A percentile compares a stretch with the other conserved stretches of the same genome.
These are phyloP conservation scores for Podila minutissima DNA, from an alignment of 192 early-diverging fungal genomes.

Conservation along the genomic window DNA sequence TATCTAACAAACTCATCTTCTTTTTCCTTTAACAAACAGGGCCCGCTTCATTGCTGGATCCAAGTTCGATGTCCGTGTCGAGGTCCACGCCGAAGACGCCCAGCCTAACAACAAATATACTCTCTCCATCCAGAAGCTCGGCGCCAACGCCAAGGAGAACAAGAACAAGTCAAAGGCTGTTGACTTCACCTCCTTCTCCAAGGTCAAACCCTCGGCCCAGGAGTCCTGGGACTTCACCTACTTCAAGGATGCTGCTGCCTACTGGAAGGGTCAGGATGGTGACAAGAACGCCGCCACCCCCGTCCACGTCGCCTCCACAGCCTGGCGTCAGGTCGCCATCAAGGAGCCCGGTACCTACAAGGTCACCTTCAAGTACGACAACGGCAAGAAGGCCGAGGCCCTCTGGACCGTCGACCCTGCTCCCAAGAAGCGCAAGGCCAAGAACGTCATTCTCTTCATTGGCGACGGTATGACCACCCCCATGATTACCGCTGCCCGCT, in stretches of 20 bases:
- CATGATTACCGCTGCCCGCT: slow-evolving; percentile 66
- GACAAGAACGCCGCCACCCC: slow-evolving; percentile 24
- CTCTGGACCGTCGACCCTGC: slow-evolving; percentile 49
- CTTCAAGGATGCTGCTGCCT: slow-evolving; percentile 38
- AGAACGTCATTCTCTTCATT: slow-evolving; percentile 68
- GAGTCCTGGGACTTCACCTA: slow-evolving; percentile 61
- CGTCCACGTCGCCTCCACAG: slow-evolving; percentile 53
- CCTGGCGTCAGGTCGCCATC: slow-evolving; percentile 48
- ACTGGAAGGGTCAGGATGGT: slow-evolving; percentile 22
- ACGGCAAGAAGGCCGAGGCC: slow-evolving; percentile 47
- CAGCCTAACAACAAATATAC: slow-evolving; percentile 29
- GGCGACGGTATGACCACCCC: slow-evolving; percentile 64
- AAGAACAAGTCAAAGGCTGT: slow-evolving; percentile 15
- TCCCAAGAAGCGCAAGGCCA: slow-evolving; percentile 57
- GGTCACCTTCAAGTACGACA: slow-evolving; percentile 46
- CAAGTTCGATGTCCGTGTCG: slow-evolving; percentile 63
- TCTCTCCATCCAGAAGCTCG: slow-evolving; percentile 51
- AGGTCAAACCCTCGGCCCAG: slow-evolving; percentile 8
- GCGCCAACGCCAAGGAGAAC: slow-evolving; percentile 2
- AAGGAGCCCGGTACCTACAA: slow-evolving; percentile 53
- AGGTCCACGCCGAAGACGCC: slow-evolving; percentile 56
- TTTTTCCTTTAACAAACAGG: slow-evolving; percentile 1
- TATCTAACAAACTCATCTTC: neutral
- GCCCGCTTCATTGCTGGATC: slow-evolving; percentile 61
- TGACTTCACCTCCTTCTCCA: slow-evolving; percentile 46